phyloP scores from a whole-genome alignment of 371 early-diverging fungal genomes.

The Apophysomyces sp. region DNA sequence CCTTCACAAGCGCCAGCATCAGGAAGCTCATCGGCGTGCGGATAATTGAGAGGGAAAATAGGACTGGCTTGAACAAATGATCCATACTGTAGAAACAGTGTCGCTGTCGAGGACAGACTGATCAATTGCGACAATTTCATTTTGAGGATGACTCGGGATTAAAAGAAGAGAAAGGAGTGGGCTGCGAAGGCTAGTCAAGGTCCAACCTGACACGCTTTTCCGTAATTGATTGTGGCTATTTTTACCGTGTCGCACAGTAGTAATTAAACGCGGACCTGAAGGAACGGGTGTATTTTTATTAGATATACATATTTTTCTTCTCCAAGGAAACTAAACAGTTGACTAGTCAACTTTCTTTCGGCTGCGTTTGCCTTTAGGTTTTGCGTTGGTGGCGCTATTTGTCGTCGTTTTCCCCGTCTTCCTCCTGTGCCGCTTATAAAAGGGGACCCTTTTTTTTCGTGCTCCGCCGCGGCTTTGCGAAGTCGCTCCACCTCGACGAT shows the following conservation, averaged over 20 bases:
- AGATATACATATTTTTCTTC: not conserved
- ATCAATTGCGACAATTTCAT: not conserved
- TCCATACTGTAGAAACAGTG: not conserved
- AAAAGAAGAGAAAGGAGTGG: not conserved
- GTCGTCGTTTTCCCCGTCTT: not conserved
- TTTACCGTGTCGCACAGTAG: not conserved
- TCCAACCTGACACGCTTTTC: not conserved
- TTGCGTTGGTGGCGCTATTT: not conserved
- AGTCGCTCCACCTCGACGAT: not conserved
- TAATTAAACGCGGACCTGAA: not conserved
- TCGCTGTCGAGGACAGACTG: not conserved
- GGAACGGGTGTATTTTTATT: not conserved
- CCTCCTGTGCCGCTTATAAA: not conserved
- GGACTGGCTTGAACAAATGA: not conserved
- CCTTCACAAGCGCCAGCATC: not conserved
- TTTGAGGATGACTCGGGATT: not conserved
- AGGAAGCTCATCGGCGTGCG: not conserved
- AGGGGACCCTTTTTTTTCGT: not conserved
- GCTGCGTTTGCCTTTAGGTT: not conserved
- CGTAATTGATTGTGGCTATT: slow-evolving; percentile 1
- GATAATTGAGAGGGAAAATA: not conserved
- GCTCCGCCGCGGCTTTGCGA: not conserved
- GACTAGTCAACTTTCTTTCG: not conserved
- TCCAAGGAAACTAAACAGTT: not conserved
- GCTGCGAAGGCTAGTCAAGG: not conserved